Percentiles rank a stretch among this genome's conserved stretches.
Conservation (phyloP, 371 early-diverging fungal genomes). For the Conidiobolus incongruus region DNA sequence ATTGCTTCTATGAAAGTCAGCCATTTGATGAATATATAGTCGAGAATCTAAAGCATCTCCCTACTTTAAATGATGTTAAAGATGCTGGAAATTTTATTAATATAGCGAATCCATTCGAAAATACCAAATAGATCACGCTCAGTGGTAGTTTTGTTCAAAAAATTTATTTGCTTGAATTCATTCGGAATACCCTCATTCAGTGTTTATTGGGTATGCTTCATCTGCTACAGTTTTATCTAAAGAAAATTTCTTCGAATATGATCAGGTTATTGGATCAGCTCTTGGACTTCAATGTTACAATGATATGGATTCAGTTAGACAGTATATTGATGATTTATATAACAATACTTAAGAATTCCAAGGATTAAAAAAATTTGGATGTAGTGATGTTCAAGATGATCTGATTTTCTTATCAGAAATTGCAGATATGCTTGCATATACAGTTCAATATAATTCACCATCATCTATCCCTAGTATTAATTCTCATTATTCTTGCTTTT, state of each 20-base stretch:
- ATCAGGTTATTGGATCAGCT: slow-evolving; percentile 1
- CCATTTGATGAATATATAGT: slow-evolving; percentile 11
- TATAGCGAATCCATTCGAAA: neutral
- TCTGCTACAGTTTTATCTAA: slow-evolving; percentile 37
- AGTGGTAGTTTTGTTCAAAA: slow-evolving; percentile 53
- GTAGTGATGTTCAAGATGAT: neutral
- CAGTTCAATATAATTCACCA: neutral
- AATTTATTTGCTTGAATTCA: slow-evolving; percentile 49
- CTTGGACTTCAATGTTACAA: neutral
- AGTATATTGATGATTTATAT: slow-evolving; percentile 1
- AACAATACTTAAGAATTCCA: neutral
- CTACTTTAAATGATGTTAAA: slow-evolving; percentile 28
- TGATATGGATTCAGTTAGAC: neutral
- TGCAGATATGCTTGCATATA: neutral
- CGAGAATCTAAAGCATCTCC: slow-evolving; percentile 17
- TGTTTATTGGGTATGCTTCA: slow-evolving; percentile 43
- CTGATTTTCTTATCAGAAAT: neutral
- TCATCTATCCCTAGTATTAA: neutral
- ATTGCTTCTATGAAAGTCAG: slow-evolving; percentile 33
- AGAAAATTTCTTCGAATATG: slow-evolving; percentile 34
- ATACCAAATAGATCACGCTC: slow-evolving; percentile 33
- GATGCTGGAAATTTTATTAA: slow-evolving; percentile 36
- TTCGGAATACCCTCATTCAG: slow-evolving; percentile 30
- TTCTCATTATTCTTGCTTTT: neutral
- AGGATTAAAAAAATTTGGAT: neutral